Base-by-base conservation (phyloP, 495 filamentous ascomycete genomes). In the Sphaerosporella brunnea region DNA sequence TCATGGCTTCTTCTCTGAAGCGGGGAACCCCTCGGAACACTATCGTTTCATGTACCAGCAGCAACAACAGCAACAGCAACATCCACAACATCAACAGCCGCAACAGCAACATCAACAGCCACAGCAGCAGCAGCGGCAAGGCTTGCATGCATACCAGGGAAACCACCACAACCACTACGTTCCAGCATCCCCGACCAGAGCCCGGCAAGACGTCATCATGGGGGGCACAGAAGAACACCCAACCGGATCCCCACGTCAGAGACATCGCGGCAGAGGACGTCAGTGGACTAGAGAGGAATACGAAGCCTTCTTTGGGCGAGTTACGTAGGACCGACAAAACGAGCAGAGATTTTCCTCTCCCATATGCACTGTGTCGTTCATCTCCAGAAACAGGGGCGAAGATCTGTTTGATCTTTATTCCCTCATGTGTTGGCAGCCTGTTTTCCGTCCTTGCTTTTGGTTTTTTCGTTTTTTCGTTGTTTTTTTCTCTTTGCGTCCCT, bases 281-380 rank as follows among this genome's bases (percentile, higher is more conserved):
- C 28, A 5, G 28, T 32, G 40, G 18, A 58, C 43, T 5, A 56
- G 35, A 26, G 54, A 56, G 36, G 54, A 58, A 36, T 56, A 49
- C 18, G 54, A 58, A 36, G 54, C 54, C 0, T 58, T 58, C 51
- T 56, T 56, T 21, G 36, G 53, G 36, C 34, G 54, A 15, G 35
- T 56, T 42, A 51, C 49, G 16, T 57, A 54, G 34, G 26, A n/a
- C n/a, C n/a, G n/a, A n/a, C n/a, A n/a, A n/a, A n/a, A n/a, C n/a
- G n/a, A n/a, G n/a, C n/a, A n/a, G n/a, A n/a, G n/a, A n/a, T n/a
- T n/a, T n/a, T n/a, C n/a, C n/a, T n/a, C n/a, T n/a, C n/a, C n/a
- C n/a, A n/a, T n/a, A n/a, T n/a, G n/a, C n/a, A n/a, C n/a, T n/a
- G n/a, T n/a, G n/a, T n/a, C n/a, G n/a, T n/a, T n/a, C n/a, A n/a